Evolutionary conservation across 2,329 filamentous ascomycete genomes (phyloP), one percentile per base, ranked within the genome.

Genomic region (Zymoseptoria ardabiliae): DNA sequence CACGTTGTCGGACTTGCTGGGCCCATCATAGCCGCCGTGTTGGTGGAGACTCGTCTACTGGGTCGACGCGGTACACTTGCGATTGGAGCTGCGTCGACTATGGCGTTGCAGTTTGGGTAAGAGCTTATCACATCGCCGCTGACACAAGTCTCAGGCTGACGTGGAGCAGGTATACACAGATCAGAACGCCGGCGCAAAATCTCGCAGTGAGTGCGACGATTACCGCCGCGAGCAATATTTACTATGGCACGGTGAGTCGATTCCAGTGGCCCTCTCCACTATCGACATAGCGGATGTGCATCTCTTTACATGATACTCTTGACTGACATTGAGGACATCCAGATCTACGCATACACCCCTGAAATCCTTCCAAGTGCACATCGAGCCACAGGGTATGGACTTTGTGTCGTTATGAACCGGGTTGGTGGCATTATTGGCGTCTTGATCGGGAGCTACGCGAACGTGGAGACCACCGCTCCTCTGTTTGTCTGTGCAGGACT

Each of bases 1-100:
- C 88, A 87, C 49, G 77, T 90, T 45, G 82, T 86, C 53, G 90
- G 90, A 48, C 84, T 94, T 2, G 90, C 90, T 0, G 90, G 90
- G 21, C 88, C 86, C 53, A 75, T 94, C 20, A 77, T 93, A 9
- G 90, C 87, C 17, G 88, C 86, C 61, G 89, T 83, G 68, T 84
- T 88, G 1, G 89, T 95, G 59, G 81, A 88, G 50, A 75, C 85
- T 50, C 89, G 87, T 69, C 91, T 83, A 19, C 78, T 86, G 1
- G 88, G 88, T n/a, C 85, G 88, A 41, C 87, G 85, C 63, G 86
- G 86, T 59, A 90, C 88, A 4, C 85, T 91, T 66, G 85, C 86
- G 41, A 77, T 83, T 61, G 85, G 85, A 4, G 89, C 87, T 0
- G 72, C 88, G 28, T 75, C 89, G 22, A 88, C 85, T 1, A 87